phyloP scores from a whole-genome alignment of 2,329 filamentous ascomycete genomes.

The Fusarium subglutinans region DNA sequence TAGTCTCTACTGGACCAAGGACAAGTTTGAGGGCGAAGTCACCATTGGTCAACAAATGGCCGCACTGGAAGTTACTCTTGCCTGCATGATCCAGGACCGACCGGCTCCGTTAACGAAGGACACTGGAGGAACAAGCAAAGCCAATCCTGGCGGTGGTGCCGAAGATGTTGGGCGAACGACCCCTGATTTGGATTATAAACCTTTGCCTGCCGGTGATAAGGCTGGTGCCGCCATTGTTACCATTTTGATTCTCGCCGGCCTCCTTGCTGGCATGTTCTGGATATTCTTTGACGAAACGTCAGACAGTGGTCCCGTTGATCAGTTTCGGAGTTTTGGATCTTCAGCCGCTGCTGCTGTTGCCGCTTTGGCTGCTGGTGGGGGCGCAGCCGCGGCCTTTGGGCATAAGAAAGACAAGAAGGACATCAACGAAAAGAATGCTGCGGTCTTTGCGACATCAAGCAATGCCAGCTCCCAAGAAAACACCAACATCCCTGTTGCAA shows the following conservation, averaged over 20 bases:
- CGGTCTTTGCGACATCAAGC: constrained; percentile 15
- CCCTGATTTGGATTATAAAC: constrained; percentile 39
- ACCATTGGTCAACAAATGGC: constrained; percentile 78
- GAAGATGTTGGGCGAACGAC: constrained; percentile 55
- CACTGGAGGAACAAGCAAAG: constrained; percentile 67
- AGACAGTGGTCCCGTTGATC: constrained; percentile 45
- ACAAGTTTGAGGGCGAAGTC: constrained; percentile 65
- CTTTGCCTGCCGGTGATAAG: constrained; percentile 66
- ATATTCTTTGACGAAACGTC: constrained; percentile 60
- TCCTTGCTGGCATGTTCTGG: constrained; percentile 63
- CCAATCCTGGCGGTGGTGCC: constrained; percentile 58
- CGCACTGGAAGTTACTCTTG: constrained; percentile 71
- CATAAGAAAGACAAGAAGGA: constrained; percentile 23
- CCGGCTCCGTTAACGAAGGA: constrained; percentile 55
- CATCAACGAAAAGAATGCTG: constrained; percentile 38
- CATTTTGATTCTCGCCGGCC: constrained; percentile 60
- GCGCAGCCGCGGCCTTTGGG: constrained; percentile 31
- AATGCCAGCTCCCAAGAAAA: constrained; percentile 36
- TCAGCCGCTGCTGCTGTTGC: constrained; percentile 30
- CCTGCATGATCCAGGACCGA: constrained; percentile 63
- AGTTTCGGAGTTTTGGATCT: constrained; percentile 43
- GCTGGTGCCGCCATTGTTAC: constrained; percentile 76
- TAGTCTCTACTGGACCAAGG: constrained; percentile 67
- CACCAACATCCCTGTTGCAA: constrained; percentile 22
- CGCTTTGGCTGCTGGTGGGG: constrained; percentile 38